Evolutionary conservation across 768 basidiomycete species (phyloP).

Genomic region (Sistotremastrum niveocremeum): DNA sequence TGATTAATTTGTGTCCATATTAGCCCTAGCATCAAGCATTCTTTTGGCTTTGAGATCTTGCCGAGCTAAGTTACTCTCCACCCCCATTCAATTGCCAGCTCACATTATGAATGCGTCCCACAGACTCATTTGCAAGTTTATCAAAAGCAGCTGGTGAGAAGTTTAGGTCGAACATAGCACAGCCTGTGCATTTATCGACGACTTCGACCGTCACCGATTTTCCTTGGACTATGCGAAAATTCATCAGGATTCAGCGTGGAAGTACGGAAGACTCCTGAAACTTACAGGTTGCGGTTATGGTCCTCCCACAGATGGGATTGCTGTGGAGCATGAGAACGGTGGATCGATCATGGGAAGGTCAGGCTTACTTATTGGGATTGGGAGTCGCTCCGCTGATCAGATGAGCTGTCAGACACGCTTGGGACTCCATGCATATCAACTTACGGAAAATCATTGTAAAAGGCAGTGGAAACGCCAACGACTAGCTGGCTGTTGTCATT

Average conservation of each 20-base stretch:
- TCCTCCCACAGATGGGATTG: constrained; percentile 7
- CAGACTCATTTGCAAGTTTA: neutral
- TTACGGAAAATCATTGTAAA: constrained; percentile 26
- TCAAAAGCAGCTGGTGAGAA: constrained; percentile 4
- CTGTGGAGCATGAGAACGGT: neutral
- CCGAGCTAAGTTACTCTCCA: too few species aligned
- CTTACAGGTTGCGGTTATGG: constrained; percentile 4
- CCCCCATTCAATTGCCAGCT: neutral
- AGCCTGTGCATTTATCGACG: constrained; percentile 5
- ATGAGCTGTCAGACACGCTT: too few species aligned
- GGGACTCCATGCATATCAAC: constrained; percentile 3
- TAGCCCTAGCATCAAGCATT: too few species aligned
- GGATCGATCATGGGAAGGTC: too few species aligned
- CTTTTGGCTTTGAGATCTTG: too few species aligned
- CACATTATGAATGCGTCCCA: neutral
- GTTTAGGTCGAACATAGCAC: constrained; percentile 4
- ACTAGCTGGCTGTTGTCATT: constrained; percentile 18
- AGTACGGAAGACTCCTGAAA: neutral
- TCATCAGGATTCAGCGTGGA: neutral
- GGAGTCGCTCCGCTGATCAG: too few species aligned
- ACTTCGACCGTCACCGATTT: constrained; percentile 7
- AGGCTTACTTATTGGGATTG: too few species aligned
- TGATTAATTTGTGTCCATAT: too few species aligned
- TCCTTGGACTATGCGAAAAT: neutral
- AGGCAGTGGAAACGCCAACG: constrained; percentile 19